phyloP scores from a whole-genome alignment of 1,284 basidiomycete species.

The Wallemia ichthyophaga region DNA sequence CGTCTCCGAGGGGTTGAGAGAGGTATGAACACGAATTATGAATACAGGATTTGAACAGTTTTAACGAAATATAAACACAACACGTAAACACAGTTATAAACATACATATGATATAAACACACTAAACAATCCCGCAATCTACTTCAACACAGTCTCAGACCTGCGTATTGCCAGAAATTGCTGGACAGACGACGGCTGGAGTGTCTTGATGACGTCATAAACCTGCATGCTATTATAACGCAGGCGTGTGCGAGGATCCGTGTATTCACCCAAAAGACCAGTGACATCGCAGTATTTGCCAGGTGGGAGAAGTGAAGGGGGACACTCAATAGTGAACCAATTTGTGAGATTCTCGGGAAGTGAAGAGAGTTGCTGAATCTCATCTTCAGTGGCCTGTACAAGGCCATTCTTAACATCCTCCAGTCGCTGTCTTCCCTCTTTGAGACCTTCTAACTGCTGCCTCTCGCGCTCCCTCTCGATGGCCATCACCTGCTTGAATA shows the following conservation, averaged over 20 bases:
- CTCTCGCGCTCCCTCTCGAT: background rate
- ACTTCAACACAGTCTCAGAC: background rate
- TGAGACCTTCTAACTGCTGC: background rate
- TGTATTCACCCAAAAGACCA: conserved; percentile 18
- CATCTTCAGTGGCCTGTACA: background rate
- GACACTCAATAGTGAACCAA: background rate
- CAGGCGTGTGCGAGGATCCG: conserved; percentile 17
- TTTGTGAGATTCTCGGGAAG: background rate
- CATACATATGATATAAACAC: no score
- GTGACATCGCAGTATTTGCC: conserved; percentile 24
- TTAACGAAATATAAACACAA: no score
- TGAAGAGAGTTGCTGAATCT: background rate
- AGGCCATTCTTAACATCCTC: background rate
- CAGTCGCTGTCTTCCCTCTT: background rate
- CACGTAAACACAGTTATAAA: no score
- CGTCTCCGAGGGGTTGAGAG: background rate
- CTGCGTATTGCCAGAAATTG: background rate
- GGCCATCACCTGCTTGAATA: background rate
- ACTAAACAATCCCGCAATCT: no score
- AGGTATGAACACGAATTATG: no score
- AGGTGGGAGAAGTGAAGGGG: conserved; percentile 12
- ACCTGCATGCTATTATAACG: conserved; percentile 18
- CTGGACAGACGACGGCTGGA: conserved; percentile 4
- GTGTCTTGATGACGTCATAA: conserved; percentile 15
- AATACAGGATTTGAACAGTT: no score